phyloP scores from a whole-genome alignment of 2,329 filamentous ascomycete genomes.

The Chaetomiaceae sp. region DNA sequence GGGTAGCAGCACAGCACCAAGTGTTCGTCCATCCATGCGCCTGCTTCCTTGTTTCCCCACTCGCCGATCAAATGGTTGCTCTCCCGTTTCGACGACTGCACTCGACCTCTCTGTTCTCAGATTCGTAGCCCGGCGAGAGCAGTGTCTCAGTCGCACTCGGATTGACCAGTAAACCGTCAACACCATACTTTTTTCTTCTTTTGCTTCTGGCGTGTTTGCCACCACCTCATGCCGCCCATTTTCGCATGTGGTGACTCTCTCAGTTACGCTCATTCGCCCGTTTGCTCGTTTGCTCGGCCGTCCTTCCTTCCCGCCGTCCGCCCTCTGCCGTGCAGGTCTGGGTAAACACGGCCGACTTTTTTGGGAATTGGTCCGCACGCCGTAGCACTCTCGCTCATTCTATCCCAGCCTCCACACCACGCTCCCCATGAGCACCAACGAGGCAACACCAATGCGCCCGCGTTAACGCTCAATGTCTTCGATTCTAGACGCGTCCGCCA shows the following conservation, averaged over 20 bases:
- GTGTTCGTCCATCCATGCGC: neutral
- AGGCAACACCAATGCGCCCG: constrained; percentile 1
- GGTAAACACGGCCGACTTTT: constrained; percentile 12
- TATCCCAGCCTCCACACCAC: neutral
- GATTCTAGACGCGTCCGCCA: constrained; percentile 17
- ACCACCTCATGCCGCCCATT: neutral
- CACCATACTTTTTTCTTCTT: neutral
- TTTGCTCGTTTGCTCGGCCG: constrained; percentile 10
- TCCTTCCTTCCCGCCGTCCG: neutral
- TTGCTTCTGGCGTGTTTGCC: constrained; percentile 14
- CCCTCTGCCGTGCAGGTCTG: neutral
- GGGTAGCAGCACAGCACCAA: too few relatives aligned
- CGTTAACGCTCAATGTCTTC: constrained; percentile 27
- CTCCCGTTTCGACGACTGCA: constrained; percentile 1
- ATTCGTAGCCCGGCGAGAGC: neutral
- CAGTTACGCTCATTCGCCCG: constrained; percentile 2
- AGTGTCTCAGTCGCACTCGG: neutral
- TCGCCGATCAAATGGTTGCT: constrained; percentile 8
- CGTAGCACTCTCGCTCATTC: neutral
- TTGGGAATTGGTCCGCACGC: neutral
- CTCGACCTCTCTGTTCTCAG: neutral
- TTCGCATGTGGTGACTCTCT: constrained; percentile 1
- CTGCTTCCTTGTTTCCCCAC: constrained; percentile 3
- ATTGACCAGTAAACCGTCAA: neutral
- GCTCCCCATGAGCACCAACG: neutral